Conservation (phyloP, 208 protist genomes). For the Trypanosoma melophagium region DNA sequence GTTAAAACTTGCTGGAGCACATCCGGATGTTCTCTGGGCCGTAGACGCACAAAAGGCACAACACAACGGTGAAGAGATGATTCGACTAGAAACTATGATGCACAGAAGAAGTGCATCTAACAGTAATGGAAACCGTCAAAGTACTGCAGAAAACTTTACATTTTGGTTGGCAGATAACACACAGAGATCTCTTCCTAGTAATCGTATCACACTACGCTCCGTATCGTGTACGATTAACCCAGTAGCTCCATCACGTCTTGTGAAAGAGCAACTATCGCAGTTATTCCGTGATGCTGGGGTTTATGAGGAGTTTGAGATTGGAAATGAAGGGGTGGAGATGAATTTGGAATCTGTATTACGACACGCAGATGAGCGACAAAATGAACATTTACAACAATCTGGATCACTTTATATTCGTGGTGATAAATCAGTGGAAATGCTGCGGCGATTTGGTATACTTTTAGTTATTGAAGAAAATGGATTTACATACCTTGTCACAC, state of each 20-base stretch:
- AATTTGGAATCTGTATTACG: slow-evolving; percentile 67
- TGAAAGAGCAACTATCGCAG: slow-evolving; percentile 66
- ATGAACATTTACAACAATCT: slow-evolving; percentile 60
- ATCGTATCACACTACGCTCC: slow-evolving; percentile 27
- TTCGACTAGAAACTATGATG: slow-evolving; percentile 79
- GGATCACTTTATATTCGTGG: slow-evolving; percentile 69
- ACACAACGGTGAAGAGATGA: slow-evolving; percentile 89
- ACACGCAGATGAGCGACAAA: slow-evolving; percentile 67
- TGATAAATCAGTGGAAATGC: slow-evolving; percentile 68
- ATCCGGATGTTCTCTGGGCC: slow-evolving; percentile 81
- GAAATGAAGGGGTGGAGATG: slow-evolving; percentile 41
- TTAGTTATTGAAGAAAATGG: slow-evolving; percentile 71
- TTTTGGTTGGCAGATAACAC: slow-evolving; percentile 56
- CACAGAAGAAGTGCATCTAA: slow-evolving; percentile 39
- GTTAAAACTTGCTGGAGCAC: slow-evolving; percentile 80
- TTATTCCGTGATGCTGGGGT: slow-evolving; percentile 69
- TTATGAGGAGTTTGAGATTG: slow-evolving; percentile 71
- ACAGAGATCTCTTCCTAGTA: no score
- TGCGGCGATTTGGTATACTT: slow-evolving; percentile 73
- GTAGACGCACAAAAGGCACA: slow-evolving; percentile 85
- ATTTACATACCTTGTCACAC: slow-evolving; percentile 71
- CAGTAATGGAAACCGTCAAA: neutral
- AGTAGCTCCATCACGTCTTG: slow-evolving; percentile 31
- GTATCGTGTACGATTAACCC: slow-evolving; percentile 69
- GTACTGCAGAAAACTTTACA: slow-evolving; percentile 47